Conservation (phyloP, 2,329 filamentous ascomycete species). For the Venturia oleaginea region DNA sequence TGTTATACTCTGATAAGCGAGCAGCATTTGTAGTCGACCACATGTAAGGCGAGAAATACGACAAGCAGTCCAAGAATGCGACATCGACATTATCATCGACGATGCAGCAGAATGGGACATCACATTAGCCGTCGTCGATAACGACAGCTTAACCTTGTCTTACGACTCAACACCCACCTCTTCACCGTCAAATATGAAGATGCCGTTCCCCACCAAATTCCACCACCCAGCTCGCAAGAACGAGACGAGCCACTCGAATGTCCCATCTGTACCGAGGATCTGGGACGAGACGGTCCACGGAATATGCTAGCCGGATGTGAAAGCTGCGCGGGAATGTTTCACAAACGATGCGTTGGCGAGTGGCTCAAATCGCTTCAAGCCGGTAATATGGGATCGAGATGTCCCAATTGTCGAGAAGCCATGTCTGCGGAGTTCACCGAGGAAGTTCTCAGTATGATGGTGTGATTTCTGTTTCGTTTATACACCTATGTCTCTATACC, state of each 20-base stretch:
- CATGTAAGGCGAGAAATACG: not conserved
- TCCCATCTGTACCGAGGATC: conserved; percentile 2
- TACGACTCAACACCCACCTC: not conserved
- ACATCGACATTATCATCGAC: not conserved
- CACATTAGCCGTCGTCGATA: not conserved
- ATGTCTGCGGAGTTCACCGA: not conserved
- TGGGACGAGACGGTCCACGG: not conserved
- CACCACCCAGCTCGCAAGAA: not conserved
- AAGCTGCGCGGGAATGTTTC: conserved; percentile 1
- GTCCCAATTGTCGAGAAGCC: not conserved
- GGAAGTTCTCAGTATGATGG: not conserved
- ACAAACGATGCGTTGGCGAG: not conserved
- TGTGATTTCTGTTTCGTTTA: not conserved
- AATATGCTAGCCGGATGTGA: not conserved
- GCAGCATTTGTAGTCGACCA: not conserved
- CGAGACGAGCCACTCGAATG: not conserved
- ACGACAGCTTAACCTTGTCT: not conserved
- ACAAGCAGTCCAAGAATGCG: not conserved
- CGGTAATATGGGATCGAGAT: not conserved
- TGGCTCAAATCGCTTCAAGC: not conserved
- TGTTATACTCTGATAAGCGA: not conserved
- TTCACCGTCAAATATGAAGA: not conserved
- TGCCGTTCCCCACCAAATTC: not conserved
- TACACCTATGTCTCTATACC: not conserved
- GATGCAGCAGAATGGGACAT: conserved; percentile 2